Percentiles rank a stretch among this genome's conserved stretches.
These are phyloP conservation scores for Sphaceloma murrayae DNA, from an alignment of 2,329 filamentous ascomycete genomes.

Conservation along the genomic window DNA sequence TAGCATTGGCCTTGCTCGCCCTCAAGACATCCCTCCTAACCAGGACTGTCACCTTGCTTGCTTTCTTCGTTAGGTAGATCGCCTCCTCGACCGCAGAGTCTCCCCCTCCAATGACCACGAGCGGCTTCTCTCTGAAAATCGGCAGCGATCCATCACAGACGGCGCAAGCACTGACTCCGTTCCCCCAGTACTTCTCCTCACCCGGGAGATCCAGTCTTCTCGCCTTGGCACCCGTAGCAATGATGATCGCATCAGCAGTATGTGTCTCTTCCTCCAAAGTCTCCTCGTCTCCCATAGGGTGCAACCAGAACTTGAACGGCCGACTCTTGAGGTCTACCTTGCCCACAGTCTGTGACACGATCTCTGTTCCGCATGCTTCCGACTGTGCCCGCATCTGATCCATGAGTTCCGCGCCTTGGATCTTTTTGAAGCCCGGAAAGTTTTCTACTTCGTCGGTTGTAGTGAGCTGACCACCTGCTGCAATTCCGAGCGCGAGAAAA, in stretches of 20 bases:
- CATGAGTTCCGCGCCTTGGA: conserved; percentile 85
- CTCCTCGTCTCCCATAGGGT: conserved; percentile 70
- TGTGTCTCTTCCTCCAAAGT: conserved; percentile 56
- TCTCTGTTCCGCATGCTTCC: conserved; percentile 80
- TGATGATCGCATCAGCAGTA: conserved; percentile 86
- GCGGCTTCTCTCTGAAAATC: conserved; percentile 92
- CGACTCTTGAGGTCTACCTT: conserved; percentile 74
- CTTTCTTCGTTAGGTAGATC: conserved; percentile 96
- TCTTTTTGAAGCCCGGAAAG: conserved; percentile 87
- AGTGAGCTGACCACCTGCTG: conserved; percentile 90
- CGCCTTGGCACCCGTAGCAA: conserved; percentile 91
- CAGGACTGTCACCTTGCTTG: conserved; percentile 84
- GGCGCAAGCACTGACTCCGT: conserved; percentile 89
- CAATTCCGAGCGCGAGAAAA: conserved; percentile 94
- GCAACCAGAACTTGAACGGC: conserved; percentile 79
- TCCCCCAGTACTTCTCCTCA: conserved; percentile 96
- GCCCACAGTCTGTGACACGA: conserved; percentile 85
- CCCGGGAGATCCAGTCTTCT: conserved; percentile 71
- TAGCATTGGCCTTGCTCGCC: conserved; percentile 86
- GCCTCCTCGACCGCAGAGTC: conserved; percentile 97
- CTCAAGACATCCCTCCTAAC: conserved; percentile 80
- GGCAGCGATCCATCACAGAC: conserved; percentile 96
- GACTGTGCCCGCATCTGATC: conserved; percentile 91
- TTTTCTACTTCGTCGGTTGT: conserved; percentile 99
- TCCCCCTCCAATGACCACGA: conserved; percentile 92